These are phyloP conservation scores for Ophiocordyceps sinensis DNA, from an alignment of 2,329 filamentous ascomycete species.

Conservation along the genomic window DNA sequence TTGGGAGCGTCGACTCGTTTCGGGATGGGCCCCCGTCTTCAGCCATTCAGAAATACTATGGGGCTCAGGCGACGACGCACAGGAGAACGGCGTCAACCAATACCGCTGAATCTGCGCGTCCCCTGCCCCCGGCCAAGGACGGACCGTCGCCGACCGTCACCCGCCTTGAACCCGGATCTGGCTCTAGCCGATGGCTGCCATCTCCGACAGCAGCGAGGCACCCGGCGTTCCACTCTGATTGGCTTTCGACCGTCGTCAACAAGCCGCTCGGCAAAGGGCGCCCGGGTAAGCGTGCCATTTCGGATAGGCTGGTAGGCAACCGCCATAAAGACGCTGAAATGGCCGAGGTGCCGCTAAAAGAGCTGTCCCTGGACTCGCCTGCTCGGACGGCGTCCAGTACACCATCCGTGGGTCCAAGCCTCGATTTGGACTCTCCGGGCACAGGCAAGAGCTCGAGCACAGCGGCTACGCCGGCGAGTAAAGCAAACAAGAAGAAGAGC, in stretches of 20 bases:
- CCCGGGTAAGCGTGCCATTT: slow-evolving; percentile 69
- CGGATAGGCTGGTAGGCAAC: slow-evolving; percentile 53
- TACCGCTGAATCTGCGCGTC: slow-evolving; percentile 39
- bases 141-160: slow-evolving; percentile 42
- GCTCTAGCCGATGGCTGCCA: slow-evolving; percentile 20
- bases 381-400: slow-evolving; percentile 65
- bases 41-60: slow-evolving; percentile 59
- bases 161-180: slow-evolving; percentile 37
- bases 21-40: slow-evolving; percentile 46
- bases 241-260: slow-evolving; percentile 36
- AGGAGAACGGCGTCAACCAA: slow-evolving; percentile 47
- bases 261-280: slow-evolving; percentile 35
- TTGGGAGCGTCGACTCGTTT: slow-evolving; percentile 65
- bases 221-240: slow-evolving; percentile 35
- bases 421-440: slow-evolving; percentile 66
- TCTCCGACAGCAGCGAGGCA: slow-evolving; percentile 29
- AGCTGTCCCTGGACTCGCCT: slow-evolving; percentile 46
- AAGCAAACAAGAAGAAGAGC: slow-evolving; percentile 49
- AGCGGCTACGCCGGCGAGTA: slow-evolving; percentile 29
- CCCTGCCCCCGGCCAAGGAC: slow-evolving; percentile 38
- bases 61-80: slow-evolving; percentile 31
- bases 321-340: slow-evolving; percentile 36
- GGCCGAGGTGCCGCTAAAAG: slow-evolving; percentile 32
- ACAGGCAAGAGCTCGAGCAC: slow-evolving; percentile 41
- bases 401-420: slow-evolving; percentile 50